Percentiles rank a stretch among this genome's conserved stretches.
These are phyloP conservation scores for Eutrema japonicum DNA, from an alignment of 345 rosid species.

Conservation along the genomic window DNA sequence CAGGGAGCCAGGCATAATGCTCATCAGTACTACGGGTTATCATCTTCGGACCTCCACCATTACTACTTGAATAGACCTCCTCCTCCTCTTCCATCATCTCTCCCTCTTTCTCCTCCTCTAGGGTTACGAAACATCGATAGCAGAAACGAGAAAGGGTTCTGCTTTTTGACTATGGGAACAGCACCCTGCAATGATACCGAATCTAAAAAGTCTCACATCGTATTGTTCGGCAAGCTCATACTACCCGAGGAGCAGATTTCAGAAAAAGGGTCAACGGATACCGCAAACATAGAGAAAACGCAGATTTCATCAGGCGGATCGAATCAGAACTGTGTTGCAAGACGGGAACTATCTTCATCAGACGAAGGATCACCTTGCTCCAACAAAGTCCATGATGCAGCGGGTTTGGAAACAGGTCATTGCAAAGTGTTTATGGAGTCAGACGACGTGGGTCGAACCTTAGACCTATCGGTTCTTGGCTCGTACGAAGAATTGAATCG, in stretches of 20 bases:
- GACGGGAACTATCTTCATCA: conserved; percentile 53
- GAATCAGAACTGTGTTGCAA: conserved; percentile 48
- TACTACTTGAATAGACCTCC: conserved; percentile 60
- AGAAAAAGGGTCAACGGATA: conserved; percentile 68
- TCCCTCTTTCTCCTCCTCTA: conserved; percentile 46
- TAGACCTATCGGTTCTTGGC: conserved; percentile 70
- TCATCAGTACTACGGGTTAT: conserved; percentile 70
- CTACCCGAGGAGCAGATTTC: conserved; percentile 64
- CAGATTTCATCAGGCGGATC: conserved; percentile 63
- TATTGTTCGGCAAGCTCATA: conserved; percentile 87
- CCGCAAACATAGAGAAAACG: conserved; percentile 55
- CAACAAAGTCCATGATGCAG: conserved; percentile 52
- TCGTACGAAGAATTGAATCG: conserved; percentile 77
- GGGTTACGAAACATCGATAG: conserved; percentile 44
- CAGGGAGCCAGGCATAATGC: conserved; percentile 99
- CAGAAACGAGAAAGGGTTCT: conserved; percentile 53
- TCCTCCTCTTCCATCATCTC: conserved; percentile 53
- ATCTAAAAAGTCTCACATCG: conserved; percentile 63
- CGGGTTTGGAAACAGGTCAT: conserved; percentile 61
- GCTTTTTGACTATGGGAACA: conserved; percentile 70
- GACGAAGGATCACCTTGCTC: conserved; percentile 70
- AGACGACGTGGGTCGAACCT: conserved; percentile 80
- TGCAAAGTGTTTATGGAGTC: conserved; percentile 94
- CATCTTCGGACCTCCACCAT: conserved; percentile 68
- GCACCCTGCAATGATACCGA: conserved; percentile 47